Evolutionary conservation across 129 eudicot species (phyloP), one percentile per base, ranked within the genome.

Genomic region (Escallonia rubra): DNA sequence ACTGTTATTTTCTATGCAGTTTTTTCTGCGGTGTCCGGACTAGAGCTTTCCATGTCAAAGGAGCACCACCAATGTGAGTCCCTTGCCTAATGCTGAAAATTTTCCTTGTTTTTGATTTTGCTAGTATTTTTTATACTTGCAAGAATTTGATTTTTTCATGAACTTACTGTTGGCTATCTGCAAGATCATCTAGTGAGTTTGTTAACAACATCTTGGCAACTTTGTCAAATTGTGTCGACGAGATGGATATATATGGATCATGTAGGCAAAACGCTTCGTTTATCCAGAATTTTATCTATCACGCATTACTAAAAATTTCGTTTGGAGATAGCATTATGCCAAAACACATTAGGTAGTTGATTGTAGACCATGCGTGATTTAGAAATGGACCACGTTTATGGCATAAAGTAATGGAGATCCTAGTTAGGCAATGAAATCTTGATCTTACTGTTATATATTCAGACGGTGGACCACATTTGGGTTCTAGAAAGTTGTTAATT

Each of bases 21-120:
- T 9, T 91, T 87, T 73, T 91, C 96, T 58, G 96, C 96, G 23
- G 95, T 91, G 61, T 87, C 97, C 39, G 96, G 97, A 43, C 83
- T 87, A 47, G 97, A 85, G 89, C 92, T 90, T 68, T 89, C 90
- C 43, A 80, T 88, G 66, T 71, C 92, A 13, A 85, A 78, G 68
- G 78, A 80, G 65, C 90, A 82, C 52, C 95, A 91, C 79, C 84
- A 91, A 69, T 87, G 96, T 91, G 74, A 85, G 93, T 73, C 48
- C 11, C 67, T 67, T 16, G 1, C 8, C 49, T 38, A 47, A 39
- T 13, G 11, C 45, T 39, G 46, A 43, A 6, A 1, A 63, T 59
- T 49, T 44, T 11, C 5, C 8, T 11, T 11, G 45, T 5, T 68
- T 68, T 23, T 1, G 34, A 23, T 23, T 23, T 23, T 1, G 34